These are phyloP conservation scores for Suhomyces kunorum DNA, from an alignment of 1,139 yeast species.

Conservation along the genomic window DNA sequence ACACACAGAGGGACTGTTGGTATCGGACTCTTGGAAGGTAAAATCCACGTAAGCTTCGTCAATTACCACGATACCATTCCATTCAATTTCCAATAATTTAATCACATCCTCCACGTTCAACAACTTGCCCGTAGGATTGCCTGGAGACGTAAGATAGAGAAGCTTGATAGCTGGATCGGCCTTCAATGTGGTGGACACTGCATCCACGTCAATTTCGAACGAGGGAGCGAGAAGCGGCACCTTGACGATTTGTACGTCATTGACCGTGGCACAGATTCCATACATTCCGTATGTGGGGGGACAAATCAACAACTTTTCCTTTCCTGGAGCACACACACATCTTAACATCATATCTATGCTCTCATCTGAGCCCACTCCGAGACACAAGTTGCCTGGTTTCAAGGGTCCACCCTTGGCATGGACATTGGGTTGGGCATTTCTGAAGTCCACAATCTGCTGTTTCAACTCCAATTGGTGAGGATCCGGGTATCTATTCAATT, in stretches of 20 bases:
- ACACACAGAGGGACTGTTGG: slow-evolving; percentile 58
- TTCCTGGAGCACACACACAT: slow-evolving; percentile 80
- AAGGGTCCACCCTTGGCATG: slow-evolving; percentile 33
- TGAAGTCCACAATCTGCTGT: slow-evolving; percentile 64
- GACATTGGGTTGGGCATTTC: slow-evolving; percentile 54
- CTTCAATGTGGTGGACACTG: slow-evolving; percentile 53
- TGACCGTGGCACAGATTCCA: slow-evolving; percentile 82
- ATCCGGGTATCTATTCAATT: slow-evolving; percentile 90
- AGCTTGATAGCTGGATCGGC: slow-evolving; percentile 66
- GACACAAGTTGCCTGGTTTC: slow-evolving; percentile 69
- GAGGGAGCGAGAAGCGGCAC: slow-evolving; percentile 62
- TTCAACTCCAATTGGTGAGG: slow-evolving; percentile 91
- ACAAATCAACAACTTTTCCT: slow-evolving; percentile 77
- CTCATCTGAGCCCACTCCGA: slow-evolving; percentile 98
- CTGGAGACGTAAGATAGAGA: slow-evolving; percentile 93
- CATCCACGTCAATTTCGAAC: slow-evolving; percentile 65
- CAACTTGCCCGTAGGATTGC: slow-evolving; percentile 86
- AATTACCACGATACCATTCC: slow-evolving; percentile 82
- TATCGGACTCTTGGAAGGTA: slow-evolving; percentile 30
- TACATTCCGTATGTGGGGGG: slow-evolving; percentile 99
- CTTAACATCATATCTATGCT: slow-evolving; percentile 87
- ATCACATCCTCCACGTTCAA: slow-evolving; percentile 52
- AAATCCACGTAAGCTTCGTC: slow-evolving; percentile 97
- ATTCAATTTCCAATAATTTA: slow-evolving; percentile 52
- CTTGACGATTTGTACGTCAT: slow-evolving; percentile 75